These are phyloP conservation scores for Heliamphora exappendiculata DNA, from an alignment of 148 eudicot genomes.

Conservation along the genomic window DNA sequence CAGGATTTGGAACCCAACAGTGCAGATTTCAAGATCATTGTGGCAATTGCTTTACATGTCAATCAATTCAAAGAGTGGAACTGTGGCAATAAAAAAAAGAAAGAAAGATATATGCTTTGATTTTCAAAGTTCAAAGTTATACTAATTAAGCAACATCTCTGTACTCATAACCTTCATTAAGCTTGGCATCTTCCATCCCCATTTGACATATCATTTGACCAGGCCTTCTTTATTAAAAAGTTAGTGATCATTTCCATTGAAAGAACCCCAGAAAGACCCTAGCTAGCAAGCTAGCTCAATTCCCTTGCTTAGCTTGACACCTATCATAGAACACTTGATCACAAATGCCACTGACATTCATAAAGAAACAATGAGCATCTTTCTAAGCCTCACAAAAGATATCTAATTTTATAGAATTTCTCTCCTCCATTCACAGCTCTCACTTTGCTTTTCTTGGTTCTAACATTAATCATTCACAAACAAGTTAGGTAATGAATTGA, in stretches of 20 bases:
- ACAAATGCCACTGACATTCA: neutral
- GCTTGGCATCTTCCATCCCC: constrained; percentile 18
- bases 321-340: neutral
- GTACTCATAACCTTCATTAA: constrained; percentile 6
- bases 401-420: neutral
- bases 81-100: too few species aligned
- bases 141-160: neutral
- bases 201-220: constrained; percentile 11
- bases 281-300: too few species aligned
- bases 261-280: neutral
- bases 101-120: too few species aligned
- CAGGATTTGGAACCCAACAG: too few species aligned
- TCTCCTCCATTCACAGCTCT: constrained; percentile 4
- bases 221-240: constrained; percentile 3
- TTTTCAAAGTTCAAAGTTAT: neutral
- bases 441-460: neutral
- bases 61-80: too few species aligned
- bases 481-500: neutral
- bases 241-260: neutral
- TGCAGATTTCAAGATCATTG: too few species aligned
- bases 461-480: constrained; percentile 4
- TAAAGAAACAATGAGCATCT: constrained; percentile 10
- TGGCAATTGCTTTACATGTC: too few species aligned
- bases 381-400: neutral
- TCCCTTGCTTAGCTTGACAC: constrained; percentile 13